Conservation (phyloP, 495 filamentous ascomycete genomes). For the Xylaria telfairii region DNA sequence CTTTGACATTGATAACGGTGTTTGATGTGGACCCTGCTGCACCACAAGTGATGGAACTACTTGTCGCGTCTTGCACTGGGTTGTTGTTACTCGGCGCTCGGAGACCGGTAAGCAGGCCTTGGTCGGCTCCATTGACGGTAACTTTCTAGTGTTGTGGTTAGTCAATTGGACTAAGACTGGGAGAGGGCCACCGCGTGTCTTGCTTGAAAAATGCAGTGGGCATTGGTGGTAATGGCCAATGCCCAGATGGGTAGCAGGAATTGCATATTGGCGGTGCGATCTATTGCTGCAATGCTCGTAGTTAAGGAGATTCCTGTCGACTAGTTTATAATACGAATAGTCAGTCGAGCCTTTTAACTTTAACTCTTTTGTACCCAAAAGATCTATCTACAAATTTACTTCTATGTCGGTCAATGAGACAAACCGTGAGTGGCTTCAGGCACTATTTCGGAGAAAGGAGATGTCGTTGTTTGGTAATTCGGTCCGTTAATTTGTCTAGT, state of each 20-base stretch:
- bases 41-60: conserved; percentile 49
- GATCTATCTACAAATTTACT: not conserved
- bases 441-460: not conserved
- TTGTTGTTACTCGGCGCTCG: conserved; percentile 54
- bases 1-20: conserved; percentile 54
- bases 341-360: not conserved
- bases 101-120: conserved; percentile 59
- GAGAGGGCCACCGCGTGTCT: not conserved
- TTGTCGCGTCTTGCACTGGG: conserved; percentile 48
- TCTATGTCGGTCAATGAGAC: not conserved
- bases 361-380: not conserved
- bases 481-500: not conserved
- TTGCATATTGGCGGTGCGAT: not conserved
- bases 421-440: not conserved
- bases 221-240: not conserved
- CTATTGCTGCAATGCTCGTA: not conserved
- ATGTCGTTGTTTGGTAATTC: not conserved
- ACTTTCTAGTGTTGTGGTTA: not conserved
- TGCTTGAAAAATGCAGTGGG: conserved; percentile 1
- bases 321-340: not conserved
- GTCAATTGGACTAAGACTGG: not conserved
- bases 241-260: not conserved
- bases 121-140: conserved; percentile 40
- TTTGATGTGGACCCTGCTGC: conserved; percentile 42
- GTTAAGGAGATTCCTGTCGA: not conserved